Evolutionary conservation across 2,329 filamentous ascomycete genomes (phyloP).

Genomic region (Colletotrichum spaethianum): DNA sequence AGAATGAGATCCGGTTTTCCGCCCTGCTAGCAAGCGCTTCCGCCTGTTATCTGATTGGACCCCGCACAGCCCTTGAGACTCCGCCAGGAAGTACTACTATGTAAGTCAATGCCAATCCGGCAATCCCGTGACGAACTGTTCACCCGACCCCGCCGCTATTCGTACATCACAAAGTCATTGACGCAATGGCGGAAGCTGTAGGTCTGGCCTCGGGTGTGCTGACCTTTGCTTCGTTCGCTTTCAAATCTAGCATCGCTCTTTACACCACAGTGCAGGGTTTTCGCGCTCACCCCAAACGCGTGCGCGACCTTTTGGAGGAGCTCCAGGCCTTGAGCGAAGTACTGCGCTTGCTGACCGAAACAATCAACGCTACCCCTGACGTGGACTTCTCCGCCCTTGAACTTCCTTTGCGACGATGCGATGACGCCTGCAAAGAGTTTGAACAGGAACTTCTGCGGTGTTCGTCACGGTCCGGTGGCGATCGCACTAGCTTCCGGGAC

Average conservation of each 20-base stretch:
- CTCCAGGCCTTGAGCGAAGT: slow-evolving; percentile 55
- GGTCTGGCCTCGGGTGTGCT: slow-evolving; percentile 41
- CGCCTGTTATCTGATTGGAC: too few relatives aligned
- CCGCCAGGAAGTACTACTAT: too few relatives aligned
- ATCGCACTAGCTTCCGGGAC: slow-evolving; percentile 58
- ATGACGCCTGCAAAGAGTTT: slow-evolving; percentile 59
- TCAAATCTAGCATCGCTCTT: slow-evolving; percentile 43
- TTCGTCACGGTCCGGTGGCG: slow-evolving; percentile 50
- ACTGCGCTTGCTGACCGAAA: slow-evolving; percentile 51
- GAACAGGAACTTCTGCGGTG: slow-evolving; percentile 53
- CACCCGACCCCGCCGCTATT: too few relatives aligned
- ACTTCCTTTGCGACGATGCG: slow-evolving; percentile 57
- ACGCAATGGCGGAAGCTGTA: slow-evolving; percentile 42
- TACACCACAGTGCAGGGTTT: slow-evolving; percentile 41
- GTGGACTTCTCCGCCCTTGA: slow-evolving; percentile 42
- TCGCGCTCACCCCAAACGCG: slow-evolving; percentile 44
- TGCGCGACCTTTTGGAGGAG: slow-evolving; percentile 58
- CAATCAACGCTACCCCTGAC: slow-evolving; percentile 34
- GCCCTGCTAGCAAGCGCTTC: too few relatives aligned
- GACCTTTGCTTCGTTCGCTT: slow-evolving; percentile 41
- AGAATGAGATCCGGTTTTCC: too few relatives aligned
- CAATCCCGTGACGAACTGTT: too few relatives aligned
- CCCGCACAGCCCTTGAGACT: too few relatives aligned
- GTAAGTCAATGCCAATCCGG: too few relatives aligned
- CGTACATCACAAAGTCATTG: slow-evolving; percentile 3